Evolutionary conservation across 2,329 filamentous ascomycete species (phyloP), one percentile per base, ranked within the genome.

Genomic region (Penicillium sp.): DNA sequence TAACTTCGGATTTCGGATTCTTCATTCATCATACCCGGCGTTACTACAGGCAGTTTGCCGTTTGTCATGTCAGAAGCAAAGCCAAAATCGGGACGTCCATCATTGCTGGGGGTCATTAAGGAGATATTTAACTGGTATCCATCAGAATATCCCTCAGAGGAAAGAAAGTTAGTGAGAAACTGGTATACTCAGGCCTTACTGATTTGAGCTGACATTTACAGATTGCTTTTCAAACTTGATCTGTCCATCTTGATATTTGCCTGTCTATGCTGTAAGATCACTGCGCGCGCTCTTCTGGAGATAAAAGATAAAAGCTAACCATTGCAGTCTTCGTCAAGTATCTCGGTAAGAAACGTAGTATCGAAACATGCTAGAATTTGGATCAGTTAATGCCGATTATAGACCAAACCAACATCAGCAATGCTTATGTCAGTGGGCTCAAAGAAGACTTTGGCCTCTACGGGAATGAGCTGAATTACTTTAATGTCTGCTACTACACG

Each of bases 61-160:
- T 33, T 24, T 6, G n/a, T 23, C 16, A 66, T 65, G 64, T 62
- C 59, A 21, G 58, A 55, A 3, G 29, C 48, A 18, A 54, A 58
- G 28, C 23, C 39, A 2, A 58, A 48, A 19, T 9, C 26, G 4
- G 39, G 24, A n/a, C 56, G 40, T 33, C 47, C 58, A 19, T 54
- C 54, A 24, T 51, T 54, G 13, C 54, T 59, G 45, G 61, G 54
- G 5, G 39, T 67, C 1, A n/a, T 69, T 13, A 70, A 70, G 23
- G 68, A 70, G 39, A 51, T 71, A 1, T 70, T 71, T 47, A 71
- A 70, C 36, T 71, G 69, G 68, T 71, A 71, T 51, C 68, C 69
- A 1, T 65, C 67, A 3, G 31, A 57, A 0, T 71, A 71, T 60
- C 62, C 67, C 14, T 31, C 57, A 1, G 61, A 68, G n/a, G 69